Conservation (phyloP, 2,329 filamentous ascomycete genomes). For the Ophiostoma sp. region DNA sequence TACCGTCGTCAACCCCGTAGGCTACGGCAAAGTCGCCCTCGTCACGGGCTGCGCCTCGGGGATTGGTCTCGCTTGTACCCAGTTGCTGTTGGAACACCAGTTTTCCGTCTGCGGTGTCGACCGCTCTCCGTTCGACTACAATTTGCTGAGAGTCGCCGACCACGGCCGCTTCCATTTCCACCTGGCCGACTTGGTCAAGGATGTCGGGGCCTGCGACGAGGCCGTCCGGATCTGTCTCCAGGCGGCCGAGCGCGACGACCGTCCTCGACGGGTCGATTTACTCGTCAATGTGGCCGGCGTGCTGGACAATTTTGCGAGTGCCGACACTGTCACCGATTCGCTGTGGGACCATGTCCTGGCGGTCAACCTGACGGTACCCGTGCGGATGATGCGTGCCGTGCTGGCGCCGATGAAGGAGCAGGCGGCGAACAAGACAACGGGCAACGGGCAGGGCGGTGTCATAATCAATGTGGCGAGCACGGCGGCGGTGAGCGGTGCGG, state of each 20-base stretch:
- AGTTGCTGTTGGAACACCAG: slow-evolving; percentile 43
- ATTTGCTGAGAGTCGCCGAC: slow-evolving; percentile 29
- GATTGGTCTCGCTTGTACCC: slow-evolving; percentile 49
- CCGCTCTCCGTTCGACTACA: slow-evolving; percentile 37
- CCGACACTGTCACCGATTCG: slow-evolving; percentile 41
- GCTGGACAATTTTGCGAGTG: slow-evolving; percentile 49
- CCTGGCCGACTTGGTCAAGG: slow-evolving; percentile 36
- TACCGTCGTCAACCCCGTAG: slow-evolving; percentile 32
- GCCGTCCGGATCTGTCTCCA: slow-evolving; percentile 37
- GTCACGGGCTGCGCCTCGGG: slow-evolving; percentile 50
- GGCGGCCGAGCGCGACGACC: slow-evolving; percentile 32
- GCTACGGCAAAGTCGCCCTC: slow-evolving; percentile 45
- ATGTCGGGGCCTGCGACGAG: slow-evolving; percentile 37
- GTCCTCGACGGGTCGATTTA: slow-evolving; percentile 47
- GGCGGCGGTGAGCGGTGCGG: slow-evolving; percentile 44
- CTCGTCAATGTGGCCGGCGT: slow-evolving; percentile 57
- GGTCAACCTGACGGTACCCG: slow-evolving; percentile 54
- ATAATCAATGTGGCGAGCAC: slow-evolving; percentile 52
- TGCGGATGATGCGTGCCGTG: slow-evolving; percentile 51
- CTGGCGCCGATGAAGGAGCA: slow-evolving; percentile 46
- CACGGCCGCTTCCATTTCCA: slow-evolving; percentile 45
- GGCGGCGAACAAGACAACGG: slow-evolving; percentile 30
- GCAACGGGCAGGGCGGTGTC: slow-evolving; percentile 38
- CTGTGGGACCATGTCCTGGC: slow-evolving; percentile 31
- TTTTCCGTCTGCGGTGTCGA: slow-evolving; percentile 30